Evolutionary conservation across 106 monocot genomes (phyloP).

Genomic region (Gastrodia elata): DNA sequence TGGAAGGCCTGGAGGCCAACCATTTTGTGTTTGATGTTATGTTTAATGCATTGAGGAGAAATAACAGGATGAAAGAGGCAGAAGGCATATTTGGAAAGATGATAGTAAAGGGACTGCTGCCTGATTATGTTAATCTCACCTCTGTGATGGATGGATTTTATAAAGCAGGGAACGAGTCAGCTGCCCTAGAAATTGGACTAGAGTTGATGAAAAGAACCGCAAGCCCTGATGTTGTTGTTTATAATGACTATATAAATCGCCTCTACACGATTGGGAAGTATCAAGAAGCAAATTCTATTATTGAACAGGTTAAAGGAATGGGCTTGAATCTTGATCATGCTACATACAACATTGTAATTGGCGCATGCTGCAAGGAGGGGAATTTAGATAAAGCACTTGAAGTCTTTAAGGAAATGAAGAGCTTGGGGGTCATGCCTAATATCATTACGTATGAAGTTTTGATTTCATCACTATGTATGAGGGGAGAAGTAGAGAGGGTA

Average conservation of each 20-base stretch:
- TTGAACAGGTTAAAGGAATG: slow-evolving; percentile 44
- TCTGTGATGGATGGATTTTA: slow-evolving; percentile 86
- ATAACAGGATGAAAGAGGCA: slow-evolving; percentile 59
- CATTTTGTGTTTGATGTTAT: slow-evolving; percentile 45
- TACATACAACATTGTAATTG: slow-evolving; percentile 74
- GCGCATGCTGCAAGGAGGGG: slow-evolving; percentile 44
- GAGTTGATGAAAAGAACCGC: slow-evolving; percentile 50
- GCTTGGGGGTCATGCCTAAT: slow-evolving; percentile 45
- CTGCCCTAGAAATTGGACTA: slow-evolving; percentile 53
- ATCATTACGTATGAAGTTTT: slow-evolving; percentile 58
- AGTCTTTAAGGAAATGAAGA: slow-evolving; percentile 55
- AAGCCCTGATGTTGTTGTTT: slow-evolving; percentile 50
- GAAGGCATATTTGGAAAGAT: slow-evolving; percentile 38
- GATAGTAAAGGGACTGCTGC: slow-evolving; percentile 30
- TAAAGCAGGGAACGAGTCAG: slow-evolving; percentile 50
- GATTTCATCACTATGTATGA: slow-evolving; percentile 35
- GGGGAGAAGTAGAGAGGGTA: slow-evolving; percentile 27
- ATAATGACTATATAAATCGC: slow-evolving; percentile 87
- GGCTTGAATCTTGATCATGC: slow-evolving; percentile 58
- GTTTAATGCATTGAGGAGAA: slow-evolving; percentile 77
- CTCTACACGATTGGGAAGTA: slow-evolving; percentile 52
- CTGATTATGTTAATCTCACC: slow-evolving; percentile 75
- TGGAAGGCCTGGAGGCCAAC: slow-evolving; percentile 50
- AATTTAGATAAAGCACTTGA: slow-evolving; percentile 44
- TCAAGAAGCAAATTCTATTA: slow-evolving; percentile 51